Conservation (phyloP, 768 basidiomycete genomes). For the Suillus weaverae region DNA sequence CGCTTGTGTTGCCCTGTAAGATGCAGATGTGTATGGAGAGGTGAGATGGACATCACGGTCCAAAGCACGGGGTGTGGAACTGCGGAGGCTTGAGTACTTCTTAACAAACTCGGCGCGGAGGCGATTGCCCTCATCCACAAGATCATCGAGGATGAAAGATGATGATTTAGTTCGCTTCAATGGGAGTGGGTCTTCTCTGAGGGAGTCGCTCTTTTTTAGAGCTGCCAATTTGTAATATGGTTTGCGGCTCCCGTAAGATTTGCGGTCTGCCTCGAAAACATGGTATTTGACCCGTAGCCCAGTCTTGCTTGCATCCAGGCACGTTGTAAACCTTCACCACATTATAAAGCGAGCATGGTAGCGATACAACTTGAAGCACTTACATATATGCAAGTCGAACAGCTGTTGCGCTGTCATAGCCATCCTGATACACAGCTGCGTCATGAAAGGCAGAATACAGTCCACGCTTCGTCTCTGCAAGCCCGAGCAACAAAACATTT, state of each 20-base stretch:
- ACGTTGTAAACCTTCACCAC: conserved; percentile 55
- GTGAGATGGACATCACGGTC: conserved; percentile 35
- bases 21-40: conserved; percentile 38
- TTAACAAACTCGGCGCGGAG: conserved; percentile 37
- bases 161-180: not conserved
- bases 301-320: conserved; percentile 70
- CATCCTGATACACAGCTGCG: conserved; percentile 47
- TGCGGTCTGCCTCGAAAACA: conserved; percentile 43
- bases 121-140: conserved; percentile 41
- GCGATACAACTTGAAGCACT: conserved; percentile 21
- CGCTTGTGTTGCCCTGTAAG: conserved; percentile 9
- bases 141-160: conserved; percentile 43
- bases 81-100: conserved; percentile 32
- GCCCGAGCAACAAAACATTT: conserved; percentile 46
- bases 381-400: conserved; percentile 68
- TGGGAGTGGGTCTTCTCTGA: not conserved
- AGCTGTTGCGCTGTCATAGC: conserved; percentile 46
- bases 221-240: conserved; percentile 30
- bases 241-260: conserved; percentile 33
- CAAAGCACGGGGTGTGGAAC: not conserved
- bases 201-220: conserved; percentile 13
- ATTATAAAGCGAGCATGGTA: not conserved
- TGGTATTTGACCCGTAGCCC: conserved; percentile 51
- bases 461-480: conserved; percentile 53
- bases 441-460: conserved; percentile 66